These are phyloP conservation scores for Physcomitrium patens DNA, from an alignment of 225 moss, liverwort and hornwort genomes.

Conservation along the genomic window DNA sequence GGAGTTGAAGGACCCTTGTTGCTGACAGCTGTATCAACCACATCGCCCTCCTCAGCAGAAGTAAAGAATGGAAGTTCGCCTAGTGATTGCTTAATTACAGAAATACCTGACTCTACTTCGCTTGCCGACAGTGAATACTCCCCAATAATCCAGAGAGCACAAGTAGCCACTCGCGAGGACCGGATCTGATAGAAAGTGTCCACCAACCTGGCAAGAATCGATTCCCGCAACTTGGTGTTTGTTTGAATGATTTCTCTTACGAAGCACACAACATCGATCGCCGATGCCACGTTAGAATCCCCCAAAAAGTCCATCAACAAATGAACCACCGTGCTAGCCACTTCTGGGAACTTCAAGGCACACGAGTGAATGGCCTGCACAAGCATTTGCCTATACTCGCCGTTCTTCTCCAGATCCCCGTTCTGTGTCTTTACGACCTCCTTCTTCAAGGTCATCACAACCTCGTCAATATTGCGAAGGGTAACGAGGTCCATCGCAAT, in stretches of 20 bases:
- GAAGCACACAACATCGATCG: conserved; percentile 95
- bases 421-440: conserved; percentile 97
- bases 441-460: conserved; percentile 96
- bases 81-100: conserved; percentile 82
- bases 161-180: conserved; percentile 88
- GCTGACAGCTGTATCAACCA: conserved; percentile 46
- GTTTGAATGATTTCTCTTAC: conserved; percentile 96
- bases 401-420: conserved; percentile 93
- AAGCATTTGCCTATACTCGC: conserved; percentile 98
- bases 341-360: conserved; percentile 91
- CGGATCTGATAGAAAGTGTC: conserved; percentile 96
- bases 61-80: conserved; percentile 92
- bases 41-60: conserved; percentile 76
- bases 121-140: conserved; percentile 80
- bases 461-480: conserved; percentile 92
- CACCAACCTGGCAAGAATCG: conserved; percentile 80
- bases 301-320: conserved; percentile 96
- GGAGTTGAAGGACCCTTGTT: conserved; percentile 36
- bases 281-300: conserved; percentile 88
- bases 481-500: conserved; percentile 94
- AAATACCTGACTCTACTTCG: conserved; percentile 84
- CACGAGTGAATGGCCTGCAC: conserved; percentile 96
- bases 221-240: conserved; percentile 81
- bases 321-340: conserved; percentile 93
- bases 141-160: conserved; percentile 96